Conservation (phyloP, 257 asterid genomes). For the Dorcoceras hygrometricum region DNA sequence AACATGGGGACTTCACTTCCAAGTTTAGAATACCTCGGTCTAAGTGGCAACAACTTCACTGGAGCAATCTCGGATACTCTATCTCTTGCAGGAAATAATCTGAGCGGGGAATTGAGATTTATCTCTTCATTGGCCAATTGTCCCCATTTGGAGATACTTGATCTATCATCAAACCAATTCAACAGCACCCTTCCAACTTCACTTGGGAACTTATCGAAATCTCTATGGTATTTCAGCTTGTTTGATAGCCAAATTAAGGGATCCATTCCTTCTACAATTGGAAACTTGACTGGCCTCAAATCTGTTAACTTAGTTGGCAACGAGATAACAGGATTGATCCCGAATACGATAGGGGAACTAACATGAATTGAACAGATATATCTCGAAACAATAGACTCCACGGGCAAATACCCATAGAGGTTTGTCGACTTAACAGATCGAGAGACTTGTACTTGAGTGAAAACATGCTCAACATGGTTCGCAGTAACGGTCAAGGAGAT, state of each 20-base stretch:
- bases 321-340: conserved; percentile 30
- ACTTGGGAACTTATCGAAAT: conserved; percentile 25
- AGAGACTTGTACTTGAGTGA: conserved; percentile 20
- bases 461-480: conserved; percentile 32
- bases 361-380: conserved; percentile 13
- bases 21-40: too few species aligned
- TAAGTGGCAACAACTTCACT: too few species aligned
- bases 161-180: conserved; percentile 18
- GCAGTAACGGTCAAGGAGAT: too few species aligned
- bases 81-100: conserved; percentile 14
- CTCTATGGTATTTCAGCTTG: conserved; percentile 1
- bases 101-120: conserved; percentile 11
- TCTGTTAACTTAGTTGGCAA: background rate
- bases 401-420: conserved; percentile 27
- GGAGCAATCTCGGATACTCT: too few species aligned
- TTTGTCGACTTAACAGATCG: conserved; percentile 28
- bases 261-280: conserved; percentile 29
- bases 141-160: conserved; percentile 16
- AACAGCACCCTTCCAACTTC: conserved; percentile 27
- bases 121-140: conserved; percentile 31
- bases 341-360: conserved; percentile 17
- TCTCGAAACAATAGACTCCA: conserved; percentile 24
- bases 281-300: conserved; percentile 25
- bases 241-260: conserved; percentile 17
- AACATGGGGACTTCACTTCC: too few species aligned